Base-by-base conservation (phyloP, 331 rosid species). In the Rosa hybrid region DNA sequence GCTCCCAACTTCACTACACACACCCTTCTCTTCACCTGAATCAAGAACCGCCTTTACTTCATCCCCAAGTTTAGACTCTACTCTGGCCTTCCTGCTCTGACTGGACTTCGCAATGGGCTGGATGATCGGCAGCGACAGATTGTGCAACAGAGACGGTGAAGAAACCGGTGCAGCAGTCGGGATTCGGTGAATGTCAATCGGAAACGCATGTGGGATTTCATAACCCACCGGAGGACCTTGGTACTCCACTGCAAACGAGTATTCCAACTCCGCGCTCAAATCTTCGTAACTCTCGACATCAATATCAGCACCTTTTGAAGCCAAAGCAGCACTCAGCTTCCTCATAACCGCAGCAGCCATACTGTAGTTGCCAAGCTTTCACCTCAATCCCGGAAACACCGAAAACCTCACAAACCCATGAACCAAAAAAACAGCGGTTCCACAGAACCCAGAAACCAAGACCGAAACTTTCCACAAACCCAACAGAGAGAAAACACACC, bases 281-380 rank as follows among this genome's bases (percentile, higher is more conserved):
- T 72, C 85, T 20, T 27, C 86, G 8, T 30, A 5, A 7, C 84
- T 88, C 16, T 76, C 79, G 8, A 59, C 71, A 38, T 71, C 80
- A 14, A 68, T 84, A 13, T 7, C 59, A 27, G 14, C 54, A 14
- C 42, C 63, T 27, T 69, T 72, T 18, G 90, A 77, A 80, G 84
- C 76, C 76, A 68, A 80, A 39, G 78, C 84, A 2, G 65, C 67
- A 63, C 85, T 75, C 68, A 88, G 70, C 59, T 85, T 90, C 57
- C 86, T 88, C 78, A 89, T 77, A 78, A 94, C 16, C 17, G 88
- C 95, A 95, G 89, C 95, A 93, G 90, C 94, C 98, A 94, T 93
- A 20, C 27, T 46, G 39, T 18, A 79, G 80, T 21, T 10, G 2
- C 16, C 9, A 7, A 48, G 17, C 18, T 2, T 13, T 34, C 70